phyloP scores from a whole-genome alignment of 495 filamentous ascomycete genomes.

The Xylaria flabelliformis region DNA sequence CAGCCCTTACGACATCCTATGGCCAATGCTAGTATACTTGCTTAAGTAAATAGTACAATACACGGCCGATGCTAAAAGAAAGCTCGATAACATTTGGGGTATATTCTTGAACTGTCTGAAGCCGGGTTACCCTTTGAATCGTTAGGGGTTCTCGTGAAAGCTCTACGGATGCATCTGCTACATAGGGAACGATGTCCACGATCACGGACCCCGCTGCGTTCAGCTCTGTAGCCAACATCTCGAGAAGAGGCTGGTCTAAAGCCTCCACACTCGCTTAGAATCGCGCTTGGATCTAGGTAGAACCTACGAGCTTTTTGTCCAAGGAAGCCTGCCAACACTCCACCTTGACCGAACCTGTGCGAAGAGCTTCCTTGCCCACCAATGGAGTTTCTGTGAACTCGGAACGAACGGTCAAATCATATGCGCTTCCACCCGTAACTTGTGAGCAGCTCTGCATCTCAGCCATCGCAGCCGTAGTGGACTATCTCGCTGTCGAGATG shows the following conservation, averaged over 20 bases:
- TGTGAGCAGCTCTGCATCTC: slow-evolving; percentile 81
- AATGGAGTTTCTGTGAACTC: slow-evolving; percentile 81
- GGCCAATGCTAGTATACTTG: slow-evolving; percentile 78
- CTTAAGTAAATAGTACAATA: slow-evolving; percentile 78
- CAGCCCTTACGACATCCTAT: slow-evolving; percentile 68
- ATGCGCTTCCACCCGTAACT: slow-evolving; percentile 84
- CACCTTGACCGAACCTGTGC: slow-evolving; percentile 68
- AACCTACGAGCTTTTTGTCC: slow-evolving; percentile 86
- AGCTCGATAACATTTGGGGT: slow-evolving; percentile 87
- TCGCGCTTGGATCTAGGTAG: slow-evolving; percentile 76
- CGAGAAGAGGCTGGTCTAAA: slow-evolving; percentile 71
- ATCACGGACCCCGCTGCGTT: slow-evolving; percentile 69
- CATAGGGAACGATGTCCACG: slow-evolving; percentile 65
- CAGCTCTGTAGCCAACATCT: slow-evolving; percentile 71
- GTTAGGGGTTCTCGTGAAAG: slow-evolving; percentile 72
- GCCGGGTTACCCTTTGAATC: slow-evolving; percentile 72
- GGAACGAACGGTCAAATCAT: slow-evolving; percentile 78
- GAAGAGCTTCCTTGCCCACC: slow-evolving; percentile 67
- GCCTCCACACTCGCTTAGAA: slow-evolving; percentile 69
- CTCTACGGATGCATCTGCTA: slow-evolving; percentile 64
- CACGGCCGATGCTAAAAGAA: slow-evolving; percentile 83
- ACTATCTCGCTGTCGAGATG: slow-evolving; percentile 81
- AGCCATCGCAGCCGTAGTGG: slow-evolving; percentile 85
- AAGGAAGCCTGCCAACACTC: slow-evolving; percentile 78
- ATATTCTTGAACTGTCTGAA: slow-evolving; percentile 76